A percentile compares a stretch with the other conserved stretches of the same genome.
phyloP scores from a whole-genome alignment of 495 filamentous ascomycete species.

The Penicillium salamii region DNA sequence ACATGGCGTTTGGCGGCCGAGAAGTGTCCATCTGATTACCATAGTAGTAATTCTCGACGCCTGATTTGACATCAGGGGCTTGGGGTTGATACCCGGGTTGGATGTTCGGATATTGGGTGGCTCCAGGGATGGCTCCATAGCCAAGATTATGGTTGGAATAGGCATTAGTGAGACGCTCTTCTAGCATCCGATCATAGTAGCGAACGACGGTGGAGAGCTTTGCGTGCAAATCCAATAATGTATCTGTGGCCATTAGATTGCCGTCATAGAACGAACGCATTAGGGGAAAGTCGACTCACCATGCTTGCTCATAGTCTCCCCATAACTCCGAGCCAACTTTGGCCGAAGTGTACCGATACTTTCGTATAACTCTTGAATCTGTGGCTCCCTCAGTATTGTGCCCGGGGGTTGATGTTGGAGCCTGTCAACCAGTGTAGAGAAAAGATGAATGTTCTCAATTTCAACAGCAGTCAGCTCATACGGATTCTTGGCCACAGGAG shows the following conservation, averaged over 20 bases:
- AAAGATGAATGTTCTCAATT: slow-evolving; percentile 96
- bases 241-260: slow-evolving; percentile 54
- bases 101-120: slow-evolving; percentile 56
- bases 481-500: slow-evolving; percentile 73
- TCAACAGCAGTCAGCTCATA: slow-evolving; percentile 94
- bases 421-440: slow-evolving; percentile 89
- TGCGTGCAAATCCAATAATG: slow-evolving; percentile 87
- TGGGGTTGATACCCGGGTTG: slow-evolving; percentile 68
- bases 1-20: slow-evolving; percentile 33
- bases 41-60: slow-evolving; percentile 79
- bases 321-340: slow-evolving; percentile 93
- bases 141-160: slow-evolving; percentile 74
- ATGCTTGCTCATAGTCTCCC: slow-evolving; percentile 99
- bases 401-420: slow-evolving; percentile 93
- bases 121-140: slow-evolving; percentile 43
- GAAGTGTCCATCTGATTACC: slow-evolving; percentile 54
- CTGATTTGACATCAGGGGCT: slow-evolving; percentile 44
- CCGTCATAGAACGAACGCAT: neutral
- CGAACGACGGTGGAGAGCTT: slow-evolving; percentile 95
- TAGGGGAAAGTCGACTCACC: slow-evolving; percentile 51
- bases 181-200: slow-evolving; percentile 98
- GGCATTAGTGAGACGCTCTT: slow-evolving; percentile 88
- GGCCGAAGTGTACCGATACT: slow-evolving; percentile 89
- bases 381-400: slow-evolving; percentile 90
- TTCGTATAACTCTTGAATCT: slow-evolving; percentile 97